A percentile compares a stretch with the other conserved stretches of the same genome.
phyloP scores from a whole-genome alignment of 208 protist species.

The Lotmaria passim region DNA sequence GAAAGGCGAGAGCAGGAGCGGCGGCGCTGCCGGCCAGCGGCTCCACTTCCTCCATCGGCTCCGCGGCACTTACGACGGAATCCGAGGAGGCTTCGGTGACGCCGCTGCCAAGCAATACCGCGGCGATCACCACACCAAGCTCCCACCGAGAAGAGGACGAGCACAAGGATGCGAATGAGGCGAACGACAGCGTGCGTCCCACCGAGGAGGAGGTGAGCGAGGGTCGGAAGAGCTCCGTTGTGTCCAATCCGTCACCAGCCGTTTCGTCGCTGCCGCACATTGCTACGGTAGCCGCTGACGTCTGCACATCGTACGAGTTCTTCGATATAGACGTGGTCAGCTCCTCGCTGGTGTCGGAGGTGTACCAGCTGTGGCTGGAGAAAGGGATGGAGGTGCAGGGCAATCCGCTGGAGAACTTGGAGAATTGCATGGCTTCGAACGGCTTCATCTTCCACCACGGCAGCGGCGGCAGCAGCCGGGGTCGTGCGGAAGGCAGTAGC shows the following conservation, averaged over 20 bases:
- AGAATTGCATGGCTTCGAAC: constrained; percentile 41
- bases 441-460: constrained; percentile 70
- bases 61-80: not conserved
- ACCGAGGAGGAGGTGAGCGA: not conserved
- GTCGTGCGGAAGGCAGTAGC: not conserved
- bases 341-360: constrained; percentile 62
- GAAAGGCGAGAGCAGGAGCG: not conserved
- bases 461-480: not conserved
- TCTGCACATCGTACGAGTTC: constrained; percentile 57
- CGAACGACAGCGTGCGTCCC: not conserved
- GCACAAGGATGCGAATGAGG: not conserved
- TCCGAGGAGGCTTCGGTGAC: not conserved
- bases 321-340: constrained; percentile 76
- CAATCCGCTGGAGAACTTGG: constrained; percentile 11
- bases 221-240: not conserved
- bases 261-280: constrained; percentile 7
- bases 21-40: not conserved
- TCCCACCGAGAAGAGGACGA: not conserved
- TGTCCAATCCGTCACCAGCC: not conserved
- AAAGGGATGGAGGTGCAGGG: constrained; percentile 39
- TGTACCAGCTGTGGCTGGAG: constrained; percentile 62
- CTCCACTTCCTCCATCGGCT: constrained; percentile 11
- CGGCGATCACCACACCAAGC: not conserved
- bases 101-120: not conserved
- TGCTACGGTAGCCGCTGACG: constrained; percentile 11